These are phyloP conservation scores for Fusarium floridanum DNA, from an alignment of 2,329 filamentous ascomycete species.

Conservation along the genomic window DNA sequence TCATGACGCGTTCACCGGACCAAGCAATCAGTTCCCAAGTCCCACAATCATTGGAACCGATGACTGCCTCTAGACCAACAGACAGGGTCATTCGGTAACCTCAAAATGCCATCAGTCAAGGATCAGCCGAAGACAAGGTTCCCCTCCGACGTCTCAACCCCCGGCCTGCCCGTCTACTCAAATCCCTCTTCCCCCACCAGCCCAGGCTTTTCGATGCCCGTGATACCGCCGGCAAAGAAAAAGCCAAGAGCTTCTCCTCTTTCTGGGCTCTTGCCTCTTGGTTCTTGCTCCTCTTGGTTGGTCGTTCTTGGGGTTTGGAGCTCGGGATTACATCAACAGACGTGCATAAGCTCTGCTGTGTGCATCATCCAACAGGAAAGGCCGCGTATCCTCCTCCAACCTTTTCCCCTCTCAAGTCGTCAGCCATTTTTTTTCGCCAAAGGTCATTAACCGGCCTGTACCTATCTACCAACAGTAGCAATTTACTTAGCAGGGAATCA, in stretches of 20 bases:
- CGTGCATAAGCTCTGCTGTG: conserved; percentile 8
- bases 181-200: conserved; percentile 2
- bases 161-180: background rate
- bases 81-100: conserved; percentile 1
- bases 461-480: background rate
- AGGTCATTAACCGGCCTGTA: background rate
- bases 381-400: conserved; percentile 23
- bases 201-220: conserved; percentile 3
- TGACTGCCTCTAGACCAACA: background rate
- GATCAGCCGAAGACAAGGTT: conserved; percentile 14
- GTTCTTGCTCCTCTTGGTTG: conserved; percentile 10
- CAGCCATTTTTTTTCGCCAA: conserved; percentile 10
- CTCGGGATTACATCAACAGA: conserved; percentile 12
- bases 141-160: conserved; percentile 16
- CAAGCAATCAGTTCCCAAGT: background rate
- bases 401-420: background rate
- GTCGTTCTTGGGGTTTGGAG: background rate
- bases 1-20: background rate
- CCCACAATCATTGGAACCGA: background rate
- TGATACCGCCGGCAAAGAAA: conserved; percentile 1
- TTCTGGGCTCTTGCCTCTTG: background rate
- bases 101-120: conserved; percentile 2
- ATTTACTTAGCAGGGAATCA: background rate
- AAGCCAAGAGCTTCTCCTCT: conserved; percentile 4
- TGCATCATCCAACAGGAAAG: conserved; percentile 32